phyloP scores from a whole-genome alignment of 306 rosid genomes.

The Aeschynomene evenia region DNA sequence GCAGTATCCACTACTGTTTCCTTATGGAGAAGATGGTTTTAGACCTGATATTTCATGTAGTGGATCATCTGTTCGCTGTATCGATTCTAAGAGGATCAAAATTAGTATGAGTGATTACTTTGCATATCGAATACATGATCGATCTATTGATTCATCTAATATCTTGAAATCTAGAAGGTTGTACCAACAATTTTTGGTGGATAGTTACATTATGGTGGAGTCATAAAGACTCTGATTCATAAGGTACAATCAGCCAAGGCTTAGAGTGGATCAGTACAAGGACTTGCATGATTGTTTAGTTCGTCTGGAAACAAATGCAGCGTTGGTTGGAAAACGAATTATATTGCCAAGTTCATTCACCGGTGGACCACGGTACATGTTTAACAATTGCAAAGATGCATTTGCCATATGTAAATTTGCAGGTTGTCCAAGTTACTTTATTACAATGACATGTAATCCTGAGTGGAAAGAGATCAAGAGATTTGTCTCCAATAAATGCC shows the following conservation, averaged over 20 bases:
- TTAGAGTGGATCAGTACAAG: background rate
- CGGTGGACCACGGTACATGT: background rate
- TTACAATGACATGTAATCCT: background rate
- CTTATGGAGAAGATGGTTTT: background rate
- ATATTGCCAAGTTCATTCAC: background rate
- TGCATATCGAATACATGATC: background rate
- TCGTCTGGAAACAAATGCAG: background rate
- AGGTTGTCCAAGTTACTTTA: background rate
- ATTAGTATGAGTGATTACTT: background rate
- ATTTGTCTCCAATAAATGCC: background rate
- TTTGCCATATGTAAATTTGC: background rate
- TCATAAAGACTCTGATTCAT: background rate
- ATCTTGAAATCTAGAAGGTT: background rate
- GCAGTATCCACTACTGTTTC: background rate
- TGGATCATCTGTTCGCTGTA: background rate
- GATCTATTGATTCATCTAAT: background rate
- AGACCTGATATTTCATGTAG: background rate
- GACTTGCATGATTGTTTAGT: background rate
- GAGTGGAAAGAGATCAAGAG: background rate
- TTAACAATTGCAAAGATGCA: background rate
- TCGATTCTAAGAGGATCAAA: no score
- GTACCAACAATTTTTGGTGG: background rate
- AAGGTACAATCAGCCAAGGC: background rate
- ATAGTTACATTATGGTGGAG: background rate
- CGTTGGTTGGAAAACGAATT: background rate